Base-by-base conservation (phyloP, 371 early-diverging fungal genomes). In the Syncephalastrum racemosum region DNA sequence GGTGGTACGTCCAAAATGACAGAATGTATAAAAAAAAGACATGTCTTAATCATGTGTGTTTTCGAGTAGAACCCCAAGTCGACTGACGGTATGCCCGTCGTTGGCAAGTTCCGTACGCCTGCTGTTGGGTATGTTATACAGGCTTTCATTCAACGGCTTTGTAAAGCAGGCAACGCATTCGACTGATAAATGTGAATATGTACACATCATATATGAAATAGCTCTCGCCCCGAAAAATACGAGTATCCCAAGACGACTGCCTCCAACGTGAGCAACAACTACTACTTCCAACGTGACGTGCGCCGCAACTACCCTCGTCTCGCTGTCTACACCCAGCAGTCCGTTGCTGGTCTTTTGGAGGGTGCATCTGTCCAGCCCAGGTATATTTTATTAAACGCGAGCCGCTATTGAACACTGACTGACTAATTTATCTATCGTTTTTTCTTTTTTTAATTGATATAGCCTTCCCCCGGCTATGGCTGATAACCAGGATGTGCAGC, bases 271-370 rank as follows among this genome's bases (percentile, higher is more conserved):
- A 80, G 83, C 59, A 79, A 87, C 72, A 94, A 95, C 85, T 84
- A 87, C 60, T 97, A 97, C 81, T 95, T 78, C 79, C 85, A 87
- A 61, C 89, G 95, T 57, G 97, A 97, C 69, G 80, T 82, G 57
- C 86, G 97, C 59, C 86, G 96, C 68, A 87, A 89, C 75, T 96
- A 90, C 70, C 97, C 97, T 56, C 88, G 90, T 56, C 75, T 90
- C n/a, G 88, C 89, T 40, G 83, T 90, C 13, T 94, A 90, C 62
- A 87, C 87, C 16, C 91, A 92, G 76, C 63, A 82, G 45, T 87
- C 90, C 62, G 83, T 92, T 49, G 91, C 87, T 63, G 77, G 76
- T 53, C 65, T 85, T 54, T 62, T 88, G 36, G 82, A 79, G 62
- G 75, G 82, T 66, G 73, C 70, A 62, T 50, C 66, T 40, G 66